phyloP scores from a whole-genome alignment of 495 filamentous ascomycete genomes.

The Tirmania nivea region DNA sequence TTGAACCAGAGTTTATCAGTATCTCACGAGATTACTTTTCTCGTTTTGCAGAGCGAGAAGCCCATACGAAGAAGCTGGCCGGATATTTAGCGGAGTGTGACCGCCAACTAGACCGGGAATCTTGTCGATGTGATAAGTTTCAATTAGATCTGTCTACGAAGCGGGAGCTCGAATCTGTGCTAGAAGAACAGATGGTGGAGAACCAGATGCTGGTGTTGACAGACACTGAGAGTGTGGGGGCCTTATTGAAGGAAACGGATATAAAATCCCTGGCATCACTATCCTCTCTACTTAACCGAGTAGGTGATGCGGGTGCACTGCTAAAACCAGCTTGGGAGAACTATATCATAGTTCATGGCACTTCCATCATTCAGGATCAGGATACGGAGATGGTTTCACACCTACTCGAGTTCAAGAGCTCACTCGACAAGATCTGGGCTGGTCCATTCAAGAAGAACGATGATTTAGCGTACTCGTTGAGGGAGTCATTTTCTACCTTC shows the following conservation, averaged over 20 bases:
- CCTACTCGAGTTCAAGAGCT: conserved; percentile 59
- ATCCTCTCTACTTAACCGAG: conserved; percentile 46
- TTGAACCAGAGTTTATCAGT: conserved; percentile 52
- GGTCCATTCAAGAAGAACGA: conserved; percentile 55
- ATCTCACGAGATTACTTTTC: conserved; percentile 42
- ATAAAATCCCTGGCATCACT: conserved; percentile 47
- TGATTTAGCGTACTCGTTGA: conserved; percentile 47
- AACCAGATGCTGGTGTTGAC: conserved; percentile 40
- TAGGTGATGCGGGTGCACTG: conserved; percentile 37
- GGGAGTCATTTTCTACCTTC: conserved; percentile 68
- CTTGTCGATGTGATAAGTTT: conserved; percentile 50
- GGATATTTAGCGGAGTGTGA: conserved; percentile 48
- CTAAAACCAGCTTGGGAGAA: conserved; percentile 50
- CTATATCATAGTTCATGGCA: conserved; percentile 60
- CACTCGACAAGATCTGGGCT: conserved; percentile 50
- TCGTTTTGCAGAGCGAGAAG: conserved; percentile 41
- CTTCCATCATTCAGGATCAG: conserved; percentile 57
- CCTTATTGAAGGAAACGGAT: conserved; percentile 43
- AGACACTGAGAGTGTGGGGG: conserved; percentile 37
- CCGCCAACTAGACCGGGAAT: conserved; percentile 44
- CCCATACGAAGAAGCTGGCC: conserved; percentile 34
- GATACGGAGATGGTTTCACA: conserved; percentile 72
- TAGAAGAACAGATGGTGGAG: conserved; percentile 45
- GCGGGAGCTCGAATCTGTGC: conserved; percentile 33
- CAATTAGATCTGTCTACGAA: conserved; percentile 65